These are phyloP conservation scores for Didymella sp. DNA, from an alignment of 2,329 filamentous ascomycete species.

Conservation along the genomic window DNA sequence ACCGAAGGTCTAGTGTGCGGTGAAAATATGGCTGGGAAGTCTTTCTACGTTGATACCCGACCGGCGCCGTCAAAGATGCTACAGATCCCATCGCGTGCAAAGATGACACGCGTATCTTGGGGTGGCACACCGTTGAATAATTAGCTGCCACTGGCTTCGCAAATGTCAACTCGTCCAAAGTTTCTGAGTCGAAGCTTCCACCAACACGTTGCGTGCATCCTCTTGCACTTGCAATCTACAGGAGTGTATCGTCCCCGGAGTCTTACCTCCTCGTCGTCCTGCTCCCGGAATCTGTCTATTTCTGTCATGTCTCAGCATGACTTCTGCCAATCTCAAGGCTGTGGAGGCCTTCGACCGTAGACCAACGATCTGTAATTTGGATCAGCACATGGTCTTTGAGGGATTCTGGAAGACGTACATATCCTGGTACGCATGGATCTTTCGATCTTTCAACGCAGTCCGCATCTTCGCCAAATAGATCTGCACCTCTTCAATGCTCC, in stretches of 20 bases:
- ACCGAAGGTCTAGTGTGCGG: constrained; percentile 26
- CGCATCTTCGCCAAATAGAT: constrained; percentile 46
- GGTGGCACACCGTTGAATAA: not conserved
- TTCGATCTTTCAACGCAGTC: constrained; percentile 34
- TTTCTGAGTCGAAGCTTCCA: too few relatives aligned
- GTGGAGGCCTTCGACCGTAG: constrained; percentile 26
- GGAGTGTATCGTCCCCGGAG: too few relatives aligned
- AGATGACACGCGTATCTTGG: not conserved
- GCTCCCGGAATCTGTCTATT: too few relatives aligned
- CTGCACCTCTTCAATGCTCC: constrained; percentile 55
- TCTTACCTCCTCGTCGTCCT: too few relatives aligned
- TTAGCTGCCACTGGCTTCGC: too few relatives aligned
- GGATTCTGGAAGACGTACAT: constrained; percentile 24
- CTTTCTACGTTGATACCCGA: not conserved
- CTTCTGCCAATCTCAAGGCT: not conserved
- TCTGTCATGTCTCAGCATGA: not conserved
- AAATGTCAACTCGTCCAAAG: too few relatives aligned
- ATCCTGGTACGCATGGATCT: constrained; percentile 40
- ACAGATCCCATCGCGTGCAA: not conserved
- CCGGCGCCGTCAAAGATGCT: not conserved
- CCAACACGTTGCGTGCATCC: too few relatives aligned
- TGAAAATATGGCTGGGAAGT: constrained; percentile 1
- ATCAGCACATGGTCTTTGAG: constrained; percentile 2
- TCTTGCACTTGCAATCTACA: not conserved
- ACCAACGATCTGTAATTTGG: constrained; percentile 21